phyloP scores from a whole-genome alignment of 2,329 filamentous ascomycete genomes.

The Ophiosphaerella herpotricha region DNA sequence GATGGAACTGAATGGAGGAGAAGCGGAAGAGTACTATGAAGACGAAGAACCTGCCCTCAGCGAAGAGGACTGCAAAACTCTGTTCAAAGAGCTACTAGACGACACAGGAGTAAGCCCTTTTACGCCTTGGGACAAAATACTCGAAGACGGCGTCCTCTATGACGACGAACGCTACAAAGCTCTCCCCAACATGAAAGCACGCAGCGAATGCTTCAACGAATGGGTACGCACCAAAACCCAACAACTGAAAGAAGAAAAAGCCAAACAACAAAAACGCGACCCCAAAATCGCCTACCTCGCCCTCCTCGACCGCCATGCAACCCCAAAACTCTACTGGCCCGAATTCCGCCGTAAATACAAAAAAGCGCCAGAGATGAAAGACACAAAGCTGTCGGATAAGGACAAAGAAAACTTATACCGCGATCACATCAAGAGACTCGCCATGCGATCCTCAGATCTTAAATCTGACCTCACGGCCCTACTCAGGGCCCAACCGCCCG shows the following conservation, averaged over 20 bases:
- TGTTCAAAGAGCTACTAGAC: constrained; percentile 86
- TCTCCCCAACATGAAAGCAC: constrained; percentile 76
- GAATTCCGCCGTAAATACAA: constrained; percentile 93
- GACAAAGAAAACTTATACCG: constrained; percentile 81
- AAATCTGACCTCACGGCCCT: constrained; percentile 72
- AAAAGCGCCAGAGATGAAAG: constrained; percentile 79
- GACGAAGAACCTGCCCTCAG: constrained; percentile 73
- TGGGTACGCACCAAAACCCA: constrained; percentile 83
- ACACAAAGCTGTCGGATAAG: constrained; percentile 63
- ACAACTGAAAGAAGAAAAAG: constrained; percentile 71
- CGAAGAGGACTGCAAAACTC: constrained; percentile 72
- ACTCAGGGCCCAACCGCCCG: constrained; percentile 64
- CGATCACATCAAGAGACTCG: constrained; percentile 69
- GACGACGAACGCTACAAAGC: constrained; percentile 87
- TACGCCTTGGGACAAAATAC: constrained; percentile 85
- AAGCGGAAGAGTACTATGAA: constrained; percentile 67
- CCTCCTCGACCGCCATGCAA: constrained; percentile 80
- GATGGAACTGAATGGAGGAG: constrained; percentile 76
- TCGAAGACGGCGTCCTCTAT: constrained; percentile 80
- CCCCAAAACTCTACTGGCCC: constrained; percentile 93
- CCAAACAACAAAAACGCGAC: constrained; percentile 78
- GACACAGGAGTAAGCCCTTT: constrained; percentile 85
- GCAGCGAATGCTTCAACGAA: constrained; percentile 80
- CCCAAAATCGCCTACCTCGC: constrained; percentile 81
- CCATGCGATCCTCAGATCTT: constrained; percentile 66